Conservation (phyloP, 495 filamentous ascomycete species). For the Neurospora hispaniola region DNA sequence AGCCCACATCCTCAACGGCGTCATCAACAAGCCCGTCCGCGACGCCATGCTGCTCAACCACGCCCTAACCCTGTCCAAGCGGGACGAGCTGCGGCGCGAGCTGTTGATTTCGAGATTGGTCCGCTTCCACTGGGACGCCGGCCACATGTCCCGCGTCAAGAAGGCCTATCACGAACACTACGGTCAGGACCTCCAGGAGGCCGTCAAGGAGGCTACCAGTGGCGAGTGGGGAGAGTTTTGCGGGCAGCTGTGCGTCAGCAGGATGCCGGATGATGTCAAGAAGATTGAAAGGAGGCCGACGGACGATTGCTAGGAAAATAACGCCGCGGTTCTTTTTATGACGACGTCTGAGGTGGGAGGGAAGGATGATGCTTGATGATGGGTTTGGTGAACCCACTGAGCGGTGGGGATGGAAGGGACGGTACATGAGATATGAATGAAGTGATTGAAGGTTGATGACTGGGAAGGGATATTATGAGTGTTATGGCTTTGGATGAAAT, state of each 20-base stretch:
- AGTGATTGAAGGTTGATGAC: not conserved
- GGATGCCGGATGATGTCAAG: constrained; percentile 44
- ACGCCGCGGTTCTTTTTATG: not conserved
- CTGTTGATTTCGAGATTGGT: constrained; percentile 72
- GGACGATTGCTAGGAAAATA: constrained; percentile 9
- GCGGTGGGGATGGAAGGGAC: not conserved
- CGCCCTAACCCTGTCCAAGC: constrained; percentile 54
- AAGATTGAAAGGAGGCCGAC: constrained; percentile 24
- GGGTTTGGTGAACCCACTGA: not conserved
- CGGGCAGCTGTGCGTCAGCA: constrained; percentile 38
- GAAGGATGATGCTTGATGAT: not conserved
- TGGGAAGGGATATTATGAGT: too few relatives aligned
- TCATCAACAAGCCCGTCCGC: constrained; percentile 88
- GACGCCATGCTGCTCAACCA: constrained; percentile 93
- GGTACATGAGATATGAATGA: not conserved
- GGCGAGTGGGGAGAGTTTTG: constrained; percentile 45
- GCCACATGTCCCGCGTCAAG: constrained; percentile 64
- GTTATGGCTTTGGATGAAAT: not conserved
- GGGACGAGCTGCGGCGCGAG: constrained; percentile 65
- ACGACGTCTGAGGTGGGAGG: not conserved
- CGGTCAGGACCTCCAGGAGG: constrained; percentile 55
- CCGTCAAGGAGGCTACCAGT: constrained; percentile 39
- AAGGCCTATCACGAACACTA: constrained; percentile 61
- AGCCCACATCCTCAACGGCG: constrained; percentile 91
- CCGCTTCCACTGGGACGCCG: constrained; percentile 73